Percentiles rank a stretch among this genome's conserved stretches.
Evolutionary conservation across 306 rosid species (phyloP).

Genomic region (Begonia peltatifolia): DNA sequence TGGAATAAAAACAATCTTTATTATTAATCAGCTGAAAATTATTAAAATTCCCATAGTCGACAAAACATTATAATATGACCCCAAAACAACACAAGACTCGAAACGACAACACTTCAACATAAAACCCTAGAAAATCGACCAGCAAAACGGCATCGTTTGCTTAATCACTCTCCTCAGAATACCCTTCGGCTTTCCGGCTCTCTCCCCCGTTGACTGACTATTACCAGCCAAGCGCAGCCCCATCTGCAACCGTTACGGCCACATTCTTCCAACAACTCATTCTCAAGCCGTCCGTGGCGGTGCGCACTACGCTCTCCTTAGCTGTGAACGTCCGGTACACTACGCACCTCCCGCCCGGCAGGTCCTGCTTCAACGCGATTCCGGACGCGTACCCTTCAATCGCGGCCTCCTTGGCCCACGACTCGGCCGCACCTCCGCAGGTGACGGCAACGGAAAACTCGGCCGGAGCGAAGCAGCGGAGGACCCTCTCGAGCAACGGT

Average conservation of each 20-base stretch:
- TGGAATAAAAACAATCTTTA: too few species aligned
- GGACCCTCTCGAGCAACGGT: conserved; percentile 10
- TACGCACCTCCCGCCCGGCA: conserved; percentile 28
- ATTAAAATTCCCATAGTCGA: too few species aligned
- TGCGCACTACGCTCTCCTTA: conserved; percentile 5
- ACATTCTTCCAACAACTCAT: conserved; percentile 6
- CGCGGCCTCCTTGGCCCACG: conserved; percentile 17
- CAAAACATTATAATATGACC: too few species aligned
- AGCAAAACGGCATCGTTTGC: too few species aligned
- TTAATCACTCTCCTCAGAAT: not conserved
- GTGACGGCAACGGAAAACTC: conserved; percentile 35
- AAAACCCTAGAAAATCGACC: too few species aligned
- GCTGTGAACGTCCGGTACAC: conserved; percentile 19
- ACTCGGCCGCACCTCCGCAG: conserved; percentile 11
- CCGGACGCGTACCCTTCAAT: conserved; percentile 39
- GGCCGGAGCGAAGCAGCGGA: conserved; percentile 29
- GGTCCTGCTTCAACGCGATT: conserved; percentile 24
- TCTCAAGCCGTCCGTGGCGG: not conserved
- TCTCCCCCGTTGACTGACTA: not conserved
- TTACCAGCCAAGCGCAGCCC: conserved; percentile 2
- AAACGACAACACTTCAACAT: too few species aligned
- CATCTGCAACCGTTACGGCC: conserved; percentile 1
- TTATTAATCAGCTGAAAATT: too few species aligned
- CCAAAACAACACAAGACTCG: too few species aligned
- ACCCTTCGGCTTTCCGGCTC: not conserved